Percentiles rank a stretch among this genome's conserved stretches.
Evolutionary conservation across 306 rosid genomes (phyloP).

Genomic region (Medicago truncatula): MtrunA17r5.0-ANR NC_053048.1:3908001-3908500

Average conservation of each 20-base stretch:
- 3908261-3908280: neutral
- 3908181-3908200: neutral
- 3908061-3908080: constrained; percentile 14
- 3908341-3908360: constrained; percentile 22
- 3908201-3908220: neutral
- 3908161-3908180: constrained; percentile 2
- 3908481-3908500: constrained; percentile 16
- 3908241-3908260: neutral
- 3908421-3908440: constrained; percentile 61
- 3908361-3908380: neutral
- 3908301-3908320: constrained; percentile 22
- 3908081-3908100: constrained; percentile 25
- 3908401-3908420: constrained; percentile 38
- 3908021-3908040: constrained; percentile 22
- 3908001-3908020: neutral
- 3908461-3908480: constrained; percentile 45
- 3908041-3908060: constrained; percentile 24
- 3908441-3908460: constrained; percentile 30
- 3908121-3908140: constrained; percentile 32
- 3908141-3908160: neutral
- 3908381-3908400: neutral
- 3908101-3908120: constrained; percentile 48
- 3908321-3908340: constrained; percentile 35
- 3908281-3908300: neutral
- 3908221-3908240: constrained; percentile 16